Percentiles rank a stretch among this genome's conserved stretches.
These are phyloP conservation scores for Trichosporon sp. DNA, from an alignment of 1,284 basidiomycete species.

Conservation along the genomic window DNA sequence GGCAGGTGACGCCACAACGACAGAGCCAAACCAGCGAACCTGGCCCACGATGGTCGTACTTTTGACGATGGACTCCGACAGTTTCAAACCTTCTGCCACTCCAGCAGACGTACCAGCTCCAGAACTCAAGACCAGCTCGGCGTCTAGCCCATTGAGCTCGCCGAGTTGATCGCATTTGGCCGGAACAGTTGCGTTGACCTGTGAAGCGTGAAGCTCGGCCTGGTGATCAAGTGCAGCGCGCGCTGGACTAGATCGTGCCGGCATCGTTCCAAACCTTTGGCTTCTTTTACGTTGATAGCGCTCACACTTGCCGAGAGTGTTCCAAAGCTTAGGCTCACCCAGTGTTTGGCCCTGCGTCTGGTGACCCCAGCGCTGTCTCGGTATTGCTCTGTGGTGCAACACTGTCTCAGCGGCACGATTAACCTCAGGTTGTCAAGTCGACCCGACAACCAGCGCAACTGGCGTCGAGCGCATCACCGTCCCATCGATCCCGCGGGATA, in stretches of 20 bases:
- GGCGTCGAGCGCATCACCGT: background rate
- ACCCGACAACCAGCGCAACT: background rate
- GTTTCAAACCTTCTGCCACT: conserved; percentile 7
- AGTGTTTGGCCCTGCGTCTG: background rate
- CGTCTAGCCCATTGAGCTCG: background rate
- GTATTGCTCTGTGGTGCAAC: background rate
- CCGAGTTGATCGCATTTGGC: too few species aligned
- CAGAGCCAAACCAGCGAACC: background rate
- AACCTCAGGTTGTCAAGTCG: conserved; percentile 8
- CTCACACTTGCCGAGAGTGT: background rate
- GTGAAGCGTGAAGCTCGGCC: background rate
- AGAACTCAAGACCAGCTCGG: background rate
- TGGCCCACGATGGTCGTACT: background rate
- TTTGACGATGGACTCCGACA: background rate
- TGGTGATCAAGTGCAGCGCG: background rate
- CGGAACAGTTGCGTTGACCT: background rate
- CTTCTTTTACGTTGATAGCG: background rate
- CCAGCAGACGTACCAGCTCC: background rate
- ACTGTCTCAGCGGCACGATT: background rate
- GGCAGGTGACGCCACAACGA: background rate
- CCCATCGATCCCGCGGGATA: background rate
- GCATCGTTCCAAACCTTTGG: background rate
- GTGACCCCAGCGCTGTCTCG: background rate
- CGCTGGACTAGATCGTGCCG: conserved; percentile 1
- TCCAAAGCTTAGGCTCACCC: background rate